Conservation (phyloP, 176 grass and related monocot genomes). For the Triticum turgidum region DNA sequence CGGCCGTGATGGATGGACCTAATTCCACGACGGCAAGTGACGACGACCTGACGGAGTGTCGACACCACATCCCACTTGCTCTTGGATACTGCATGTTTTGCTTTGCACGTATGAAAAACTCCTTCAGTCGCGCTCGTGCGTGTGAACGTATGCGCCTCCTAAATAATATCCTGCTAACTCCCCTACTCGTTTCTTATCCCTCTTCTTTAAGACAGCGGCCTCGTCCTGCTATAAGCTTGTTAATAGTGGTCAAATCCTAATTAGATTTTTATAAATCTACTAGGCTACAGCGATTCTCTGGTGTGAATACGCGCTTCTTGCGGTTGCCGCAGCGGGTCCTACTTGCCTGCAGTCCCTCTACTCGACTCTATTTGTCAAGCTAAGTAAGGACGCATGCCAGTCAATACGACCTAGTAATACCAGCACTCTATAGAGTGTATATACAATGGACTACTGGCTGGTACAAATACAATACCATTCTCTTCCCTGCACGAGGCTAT, state of each 20-base stretch:
- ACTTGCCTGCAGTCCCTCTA: background rate
- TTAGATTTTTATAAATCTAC: background rate
- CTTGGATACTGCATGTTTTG: background rate
- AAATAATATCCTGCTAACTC: background rate
- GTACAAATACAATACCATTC: background rate
- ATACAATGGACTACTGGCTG: no score
- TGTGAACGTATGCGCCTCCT: background rate
- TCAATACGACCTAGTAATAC: background rate
- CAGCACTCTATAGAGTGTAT: no score
- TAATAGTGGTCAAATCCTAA: background rate
- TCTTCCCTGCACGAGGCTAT: background rate
- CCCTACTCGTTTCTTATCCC: background rate
- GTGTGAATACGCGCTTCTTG: slow-evolving; percentile 4
- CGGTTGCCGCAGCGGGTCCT: background rate
- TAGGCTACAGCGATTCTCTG: background rate
- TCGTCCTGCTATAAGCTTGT: background rate
- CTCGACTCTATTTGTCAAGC: background rate
- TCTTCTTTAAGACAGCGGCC: background rate
- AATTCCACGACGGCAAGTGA: background rate
- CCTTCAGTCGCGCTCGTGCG: background rate
- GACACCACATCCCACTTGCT: background rate
- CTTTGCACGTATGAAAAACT: background rate
- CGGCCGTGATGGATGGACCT: background rate
- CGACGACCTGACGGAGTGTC: slow-evolving; percentile 7
- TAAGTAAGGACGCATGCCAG: background rate